Conservation (phyloP, 176 grass and related monocot species). For the Musa acuminata region DNA sequence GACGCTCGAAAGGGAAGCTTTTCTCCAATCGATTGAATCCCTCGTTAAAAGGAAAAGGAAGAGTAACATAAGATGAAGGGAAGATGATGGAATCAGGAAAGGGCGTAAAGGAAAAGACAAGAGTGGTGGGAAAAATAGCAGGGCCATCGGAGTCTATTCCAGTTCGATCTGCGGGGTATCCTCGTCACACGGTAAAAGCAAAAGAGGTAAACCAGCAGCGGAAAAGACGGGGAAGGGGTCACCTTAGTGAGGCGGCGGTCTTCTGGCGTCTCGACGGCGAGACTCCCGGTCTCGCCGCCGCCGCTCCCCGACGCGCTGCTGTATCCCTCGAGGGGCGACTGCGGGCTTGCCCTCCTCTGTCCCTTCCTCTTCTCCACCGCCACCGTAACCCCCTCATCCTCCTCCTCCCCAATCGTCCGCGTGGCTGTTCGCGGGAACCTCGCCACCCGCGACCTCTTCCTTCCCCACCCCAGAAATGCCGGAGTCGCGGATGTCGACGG, state of each 20-base stretch:
- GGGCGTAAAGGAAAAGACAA: too few relatives aligned
- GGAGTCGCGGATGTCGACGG: slow-evolving; percentile 1
- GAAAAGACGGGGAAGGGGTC: slow-evolving; percentile 8
- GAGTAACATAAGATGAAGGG: too few relatives aligned
- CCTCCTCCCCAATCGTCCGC: slow-evolving; percentile 28
- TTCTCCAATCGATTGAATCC: too few relatives aligned
- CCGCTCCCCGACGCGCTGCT: slow-evolving; percentile 45
- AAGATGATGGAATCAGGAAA: too few relatives aligned
- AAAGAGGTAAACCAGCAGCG: not conserved
- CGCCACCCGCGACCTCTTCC: not conserved
- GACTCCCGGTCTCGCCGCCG: slow-evolving; percentile 34
- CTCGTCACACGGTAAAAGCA: not conserved
- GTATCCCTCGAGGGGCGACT: slow-evolving; percentile 39
- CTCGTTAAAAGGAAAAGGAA: too few relatives aligned
- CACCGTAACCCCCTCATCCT: not conserved
- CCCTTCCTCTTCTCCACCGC: not conserved
- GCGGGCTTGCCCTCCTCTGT: slow-evolving; percentile 33
- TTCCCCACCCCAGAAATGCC: slow-evolving; percentile 3
- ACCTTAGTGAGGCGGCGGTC: not conserved
- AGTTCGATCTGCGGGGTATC: not conserved
- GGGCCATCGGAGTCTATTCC: too few relatives aligned
- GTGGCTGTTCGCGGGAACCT: not conserved
- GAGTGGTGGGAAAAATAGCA: too few relatives aligned
- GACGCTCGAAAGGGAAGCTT: too few relatives aligned
- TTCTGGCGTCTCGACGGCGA: not conserved